Evolutionary conservation across 225 moss, liverwort and hornwort genomes (phyloP), one percentile per base, ranked within the genome.

Genomic region (Ulota crispa): DNA sequence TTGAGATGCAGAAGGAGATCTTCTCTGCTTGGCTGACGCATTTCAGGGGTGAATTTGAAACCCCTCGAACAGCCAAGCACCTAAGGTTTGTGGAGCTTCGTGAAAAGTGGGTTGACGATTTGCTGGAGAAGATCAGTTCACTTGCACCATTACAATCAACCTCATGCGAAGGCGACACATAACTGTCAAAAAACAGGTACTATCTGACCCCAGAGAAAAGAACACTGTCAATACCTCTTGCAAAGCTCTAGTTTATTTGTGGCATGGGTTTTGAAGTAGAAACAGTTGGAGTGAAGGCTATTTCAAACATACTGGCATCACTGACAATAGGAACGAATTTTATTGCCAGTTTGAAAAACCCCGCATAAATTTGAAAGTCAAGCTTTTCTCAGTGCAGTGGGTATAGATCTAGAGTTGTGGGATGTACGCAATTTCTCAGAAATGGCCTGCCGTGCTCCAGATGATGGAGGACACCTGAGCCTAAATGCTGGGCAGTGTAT

Each of bases 11-110:
- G 21, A 61, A 60, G 4, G 27, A 36, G 8, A 31, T 76, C 8
- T 21, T 69, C 3, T 13, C 2, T 2, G 0, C 1, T 5, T 69
- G 52, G 61, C 1, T 23, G 24, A 3, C 0, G 8, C 4, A 1
- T 18, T 18, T 26, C 2, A 1, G 18, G n/a, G 9, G 0, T 18
- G 18, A 8, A 30, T 0, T 13, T 43, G 12, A 43, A 43, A 2
- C 11, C 43, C 13, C 0, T 3, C 47, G 4, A 47, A 16, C 8
- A 32, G 1, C 16, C 16, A 1, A 27, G 0, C 18, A 63, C 5
- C 32, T 20, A 1, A 5, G 6, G 9, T 64, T 64, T n/a, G 12
- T 31, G 32, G 2, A 3, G 4, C 19, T 50, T 63, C 26, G 19
- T 36, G 8, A 3, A 16, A 14, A 37, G 5, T 73, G 30, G 23